Evolutionary conservation across 768 basidiomycete genomes (phyloP).

Genomic region (Pleurotus pulmonarius): DNA sequence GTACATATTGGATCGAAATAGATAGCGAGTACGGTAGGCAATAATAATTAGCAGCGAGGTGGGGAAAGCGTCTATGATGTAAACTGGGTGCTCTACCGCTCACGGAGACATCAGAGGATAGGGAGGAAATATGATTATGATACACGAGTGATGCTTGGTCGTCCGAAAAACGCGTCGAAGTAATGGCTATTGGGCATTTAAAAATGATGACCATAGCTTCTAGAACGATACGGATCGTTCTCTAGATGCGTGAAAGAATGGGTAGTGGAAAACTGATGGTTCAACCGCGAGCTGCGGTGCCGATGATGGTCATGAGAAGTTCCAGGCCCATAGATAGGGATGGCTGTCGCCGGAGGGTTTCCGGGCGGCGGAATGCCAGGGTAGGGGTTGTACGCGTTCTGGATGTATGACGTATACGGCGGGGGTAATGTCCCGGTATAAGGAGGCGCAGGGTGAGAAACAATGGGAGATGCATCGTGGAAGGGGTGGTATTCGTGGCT

Average conservation of each 20-base stretch:
- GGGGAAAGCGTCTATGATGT: no score
- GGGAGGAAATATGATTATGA: neutral
- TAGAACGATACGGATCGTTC: constrained; percentile 5
- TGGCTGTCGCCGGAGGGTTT: neutral
- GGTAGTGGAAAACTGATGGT: neutral
- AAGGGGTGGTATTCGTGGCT: constrained; percentile 2
- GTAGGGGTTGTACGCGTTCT: neutral
- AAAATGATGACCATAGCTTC: constrained; percentile 7
- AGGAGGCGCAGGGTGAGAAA: constrained; percentile 4
- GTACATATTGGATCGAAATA: no score
- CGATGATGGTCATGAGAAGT: neutral
- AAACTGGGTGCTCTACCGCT: no score
- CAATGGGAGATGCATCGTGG: constrained; percentile 3
- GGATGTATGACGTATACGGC: neutral
- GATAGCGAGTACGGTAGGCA: no score
- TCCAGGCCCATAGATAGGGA: neutral
- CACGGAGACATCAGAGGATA: no score
- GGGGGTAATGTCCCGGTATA: constrained; percentile 2
- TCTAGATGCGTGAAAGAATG: constrained; percentile 5
- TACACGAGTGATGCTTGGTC: neutral
- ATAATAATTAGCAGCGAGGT: no score
- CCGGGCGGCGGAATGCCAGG: neutral
- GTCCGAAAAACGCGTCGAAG: neutral
- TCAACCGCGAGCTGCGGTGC: neutral
- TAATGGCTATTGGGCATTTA: neutral